Conservation (phyloP, 2,329 filamentous ascomycete genomes). For the Ceratocystis huliohia region DNA sequence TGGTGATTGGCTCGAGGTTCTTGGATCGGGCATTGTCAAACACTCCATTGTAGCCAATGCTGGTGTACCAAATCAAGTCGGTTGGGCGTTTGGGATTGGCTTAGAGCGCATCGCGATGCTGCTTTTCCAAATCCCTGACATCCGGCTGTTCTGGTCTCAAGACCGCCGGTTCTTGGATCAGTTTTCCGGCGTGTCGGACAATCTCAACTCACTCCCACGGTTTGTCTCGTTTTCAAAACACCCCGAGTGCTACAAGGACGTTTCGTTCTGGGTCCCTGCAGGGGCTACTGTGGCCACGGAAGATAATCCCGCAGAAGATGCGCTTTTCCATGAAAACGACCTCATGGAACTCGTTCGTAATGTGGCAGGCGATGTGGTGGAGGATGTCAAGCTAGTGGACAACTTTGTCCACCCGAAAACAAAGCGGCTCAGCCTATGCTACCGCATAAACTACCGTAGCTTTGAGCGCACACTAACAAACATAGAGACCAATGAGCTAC, state of each 20-base stretch:
- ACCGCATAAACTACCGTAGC: slow-evolving; percentile 86
- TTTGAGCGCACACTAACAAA: slow-evolving; percentile 83
- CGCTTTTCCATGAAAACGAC: slow-evolving; percentile 79
- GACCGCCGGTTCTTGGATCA: slow-evolving; percentile 79
- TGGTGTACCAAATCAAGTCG: slow-evolving; percentile 59
- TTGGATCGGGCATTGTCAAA: slow-evolving; percentile 83
- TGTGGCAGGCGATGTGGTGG: slow-evolving; percentile 68
- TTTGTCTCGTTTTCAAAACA: slow-evolving; percentile 87
- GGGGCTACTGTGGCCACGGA: slow-evolving; percentile 24
- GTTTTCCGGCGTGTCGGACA: slow-evolving; percentile 52
- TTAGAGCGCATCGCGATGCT: slow-evolving; percentile 96
- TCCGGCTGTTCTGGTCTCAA: slow-evolving; percentile 86
- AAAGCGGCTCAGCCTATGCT: slow-evolving; percentile 72
- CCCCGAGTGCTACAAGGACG: slow-evolving; percentile 79
- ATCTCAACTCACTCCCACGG: slow-evolving; percentile 39
- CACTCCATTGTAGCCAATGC: slow-evolving; percentile 71
- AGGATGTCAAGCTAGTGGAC: slow-evolving; percentile 76
- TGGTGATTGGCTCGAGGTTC: slow-evolving; percentile 87
- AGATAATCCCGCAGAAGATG: slow-evolving; percentile 36
- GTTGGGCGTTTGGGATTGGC: slow-evolving; percentile 93
- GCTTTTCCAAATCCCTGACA: slow-evolving; percentile 89
- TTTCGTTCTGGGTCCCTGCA: slow-evolving; percentile 72
- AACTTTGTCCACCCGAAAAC: slow-evolving; percentile 82
- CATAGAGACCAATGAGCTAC: slow-evolving; percentile 62
- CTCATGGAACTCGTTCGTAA: slow-evolving; percentile 89